Base-by-base conservation (phyloP, 1,284 basidiomycete species). In the Schizophyllum commune region DNA sequence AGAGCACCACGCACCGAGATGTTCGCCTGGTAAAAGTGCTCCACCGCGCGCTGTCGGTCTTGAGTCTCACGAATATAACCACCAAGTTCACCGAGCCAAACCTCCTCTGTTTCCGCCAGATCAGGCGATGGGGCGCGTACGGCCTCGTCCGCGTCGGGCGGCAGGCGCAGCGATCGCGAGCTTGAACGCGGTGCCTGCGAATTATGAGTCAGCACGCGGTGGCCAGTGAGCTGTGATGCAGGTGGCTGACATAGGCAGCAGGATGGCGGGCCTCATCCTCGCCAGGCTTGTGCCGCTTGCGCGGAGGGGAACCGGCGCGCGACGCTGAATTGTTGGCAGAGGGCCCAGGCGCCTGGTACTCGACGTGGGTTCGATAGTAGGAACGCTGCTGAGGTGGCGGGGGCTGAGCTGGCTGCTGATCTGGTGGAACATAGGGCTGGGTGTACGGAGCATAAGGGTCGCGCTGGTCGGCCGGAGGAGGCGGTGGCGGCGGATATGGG, bases 101-200 rank as follows among this genome's bases (percentile, higher is more conserved):
- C 69, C 63, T 91, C 90, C 65, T 83, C 81, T 65, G 84, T 89
- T 63, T 91, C 90, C 39, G 89, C 88, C 60, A 92, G 73, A 76
- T 92, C 90, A 21, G 90, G 89, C 20, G 89, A 89, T 5, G 74
- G 73, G 17, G 83, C 73, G 54, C 75, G 79, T 57, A 32, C 22
- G 19, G 84, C 81, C 60, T 86, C 81, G 5, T 62, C 64, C 55
- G 53, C 51, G 2, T 47, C 39, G 13, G 39, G 39, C 39, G 39
- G 39, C 39, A 47, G 39, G 9, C 39, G 39, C 39, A 47, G 39
- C 39, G 39, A 17, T 17, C 17, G 9, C 13, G 39, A 11, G 39
- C 13, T 47, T 47, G 39, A 47, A 17, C 39, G 39, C 39, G 39
- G 17, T 47, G 39, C 39, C 39, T 47, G 39, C 39, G 17, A 13